Evolutionary conservation across 805 yeast genomes (phyloP).

Genomic region (Metschnikowia amazonensis): DNA sequence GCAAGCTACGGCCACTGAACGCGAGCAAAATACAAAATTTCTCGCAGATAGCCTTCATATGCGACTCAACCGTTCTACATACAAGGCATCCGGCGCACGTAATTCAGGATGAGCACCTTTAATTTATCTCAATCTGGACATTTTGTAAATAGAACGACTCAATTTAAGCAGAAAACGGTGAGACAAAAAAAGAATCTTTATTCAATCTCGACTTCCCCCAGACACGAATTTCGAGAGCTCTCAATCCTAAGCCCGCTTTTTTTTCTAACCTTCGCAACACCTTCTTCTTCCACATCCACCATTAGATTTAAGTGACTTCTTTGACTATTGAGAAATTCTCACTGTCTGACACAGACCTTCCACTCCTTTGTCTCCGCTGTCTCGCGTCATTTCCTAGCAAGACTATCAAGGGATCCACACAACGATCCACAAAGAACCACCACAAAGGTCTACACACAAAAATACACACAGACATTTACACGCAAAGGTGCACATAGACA

Average conservation of each 20-base stretch:
- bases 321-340: neutral
- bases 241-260: neutral
- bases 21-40: neutral
- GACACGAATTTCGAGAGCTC: conserved; percentile 1
- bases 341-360: neutral
- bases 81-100: conserved; percentile 1
- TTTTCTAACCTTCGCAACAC: neutral
- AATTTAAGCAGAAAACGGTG: conserved; percentile 1
- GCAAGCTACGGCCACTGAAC: neutral
- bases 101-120: neutral
- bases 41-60: neutral
- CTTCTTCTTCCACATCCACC: neutral
- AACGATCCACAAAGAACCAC: neutral
- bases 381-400: neutral
- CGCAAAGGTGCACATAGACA: no score
- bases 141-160: conserved; percentile 5
- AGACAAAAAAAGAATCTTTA: conserved; percentile 2
- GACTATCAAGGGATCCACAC: neutral
- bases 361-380: neutral
- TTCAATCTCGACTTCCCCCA: neutral
- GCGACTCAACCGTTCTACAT: neutral
- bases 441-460: neutral
- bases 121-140: conserved; percentile 4
- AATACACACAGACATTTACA: no score
- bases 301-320: neutral